phyloP scores from a whole-genome alignment of 129 eudicot genomes.

The Smallanthus sonchifolius region DNA sequence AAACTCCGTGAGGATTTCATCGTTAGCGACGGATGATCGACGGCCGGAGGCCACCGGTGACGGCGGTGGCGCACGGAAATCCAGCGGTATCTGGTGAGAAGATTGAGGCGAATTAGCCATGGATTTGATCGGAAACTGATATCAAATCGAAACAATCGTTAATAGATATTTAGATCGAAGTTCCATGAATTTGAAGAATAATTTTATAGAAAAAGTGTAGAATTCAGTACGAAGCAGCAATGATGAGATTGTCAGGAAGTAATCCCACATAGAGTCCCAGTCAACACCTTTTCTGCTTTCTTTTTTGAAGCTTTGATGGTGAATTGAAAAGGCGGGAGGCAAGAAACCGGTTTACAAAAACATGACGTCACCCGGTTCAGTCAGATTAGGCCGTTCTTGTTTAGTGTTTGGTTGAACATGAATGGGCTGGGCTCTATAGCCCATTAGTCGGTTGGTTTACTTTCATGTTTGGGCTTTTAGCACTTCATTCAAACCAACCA shows the following conservation, averaged over 20 bases:
- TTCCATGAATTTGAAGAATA: background rate
- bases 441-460: background rate
- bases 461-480: background rate
- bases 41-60: slow-evolving; percentile 83
- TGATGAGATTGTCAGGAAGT: slow-evolving; percentile 29
- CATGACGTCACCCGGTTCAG: background rate
- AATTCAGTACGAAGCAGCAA: slow-evolving; percentile 11
- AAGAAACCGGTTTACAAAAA: background rate
- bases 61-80: slow-evolving; percentile 90
- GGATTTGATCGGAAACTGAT: slow-evolving; percentile 1
- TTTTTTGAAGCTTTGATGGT: slow-evolving; percentile 28
- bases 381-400: background rate
- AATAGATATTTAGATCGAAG: background rate
- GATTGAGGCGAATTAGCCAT: slow-evolving; percentile 49
- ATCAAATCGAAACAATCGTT: slow-evolving; percentile 5
- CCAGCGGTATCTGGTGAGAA: slow-evolving; percentile 18
- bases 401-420: background rate
- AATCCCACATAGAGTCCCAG: slow-evolving; percentile 25
- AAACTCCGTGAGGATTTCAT: slow-evolving; percentile 61
- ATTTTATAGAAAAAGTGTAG: background rate
- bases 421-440: background rate
- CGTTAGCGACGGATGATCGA: slow-evolving; percentile 60
- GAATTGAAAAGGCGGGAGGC: slow-evolving; percentile 26
- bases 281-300: slow-evolving; percentile 12
- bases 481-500: background rate